Conservation (phyloP, 176 grass and related monocot genomes). For the Oryza meridionalis region DNA sequence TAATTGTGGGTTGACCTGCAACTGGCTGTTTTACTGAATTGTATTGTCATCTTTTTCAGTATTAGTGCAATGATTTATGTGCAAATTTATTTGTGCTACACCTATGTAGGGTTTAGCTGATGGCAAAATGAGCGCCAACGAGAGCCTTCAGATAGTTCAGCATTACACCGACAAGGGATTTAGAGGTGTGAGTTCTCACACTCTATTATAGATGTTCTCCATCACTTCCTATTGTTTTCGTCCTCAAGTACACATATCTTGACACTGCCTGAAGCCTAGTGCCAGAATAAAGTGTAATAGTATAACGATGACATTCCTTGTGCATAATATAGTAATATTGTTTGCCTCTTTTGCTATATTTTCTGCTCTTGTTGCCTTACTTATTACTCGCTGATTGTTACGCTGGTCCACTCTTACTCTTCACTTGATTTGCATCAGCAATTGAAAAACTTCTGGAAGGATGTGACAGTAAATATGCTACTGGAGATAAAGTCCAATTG, state of each 20-base stretch:
- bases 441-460: slow-evolving; percentile 80
- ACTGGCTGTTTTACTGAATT: background rate
- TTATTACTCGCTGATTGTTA: slow-evolving; percentile 6
- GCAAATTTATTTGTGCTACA: slow-evolving; percentile 16
- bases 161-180: slow-evolving; percentile 85
- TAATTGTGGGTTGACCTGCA: slow-evolving; percentile 53
- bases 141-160: slow-evolving; percentile 61
- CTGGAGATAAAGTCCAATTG: slow-evolving; percentile 79
- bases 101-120: slow-evolving; percentile 59
- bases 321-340: background rate
- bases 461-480: slow-evolving; percentile 73
- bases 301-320: background rate
- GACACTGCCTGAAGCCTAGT: background rate
- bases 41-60: background rate
- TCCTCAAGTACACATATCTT: background rate
- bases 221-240: background rate
- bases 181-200: slow-evolving; percentile 50
- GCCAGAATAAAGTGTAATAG: background rate
- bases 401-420: slow-evolving; percentile 8
- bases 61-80: background rate
- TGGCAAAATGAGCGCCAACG: slow-evolving; percentile 46
- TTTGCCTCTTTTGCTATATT: background rate
- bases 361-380: background rate
- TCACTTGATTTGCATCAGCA: slow-evolving; percentile 48
- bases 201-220: background rate